Conservation (phyloP, 2,329 filamentous ascomycete species). For the Corniculantispora saksenae region DNA sequence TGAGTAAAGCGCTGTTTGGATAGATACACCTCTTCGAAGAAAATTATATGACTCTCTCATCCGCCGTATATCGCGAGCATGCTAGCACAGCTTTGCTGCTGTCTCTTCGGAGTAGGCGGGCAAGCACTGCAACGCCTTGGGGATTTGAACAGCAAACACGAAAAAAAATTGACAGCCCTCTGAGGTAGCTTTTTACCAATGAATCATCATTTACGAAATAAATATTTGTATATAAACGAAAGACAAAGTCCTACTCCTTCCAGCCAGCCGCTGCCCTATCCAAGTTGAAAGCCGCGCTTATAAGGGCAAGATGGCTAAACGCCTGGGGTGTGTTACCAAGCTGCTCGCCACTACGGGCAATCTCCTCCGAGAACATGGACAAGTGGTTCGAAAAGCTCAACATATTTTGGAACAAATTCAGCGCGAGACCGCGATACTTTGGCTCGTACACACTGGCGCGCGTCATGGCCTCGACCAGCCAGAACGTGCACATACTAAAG, state of each 20-base stretch:
- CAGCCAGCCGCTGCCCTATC: conserved; percentile 36
- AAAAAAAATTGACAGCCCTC: no score
- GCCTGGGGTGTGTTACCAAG: conserved; percentile 79
- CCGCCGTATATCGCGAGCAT: no score
- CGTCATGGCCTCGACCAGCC: conserved; percentile 77
- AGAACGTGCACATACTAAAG: conserved; percentile 82
- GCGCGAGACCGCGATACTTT: conserved; percentile 62
- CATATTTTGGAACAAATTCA: conserved; percentile 77
- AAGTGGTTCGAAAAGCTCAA: conserved; percentile 75
- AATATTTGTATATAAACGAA: background rate
- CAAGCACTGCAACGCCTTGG: no score
- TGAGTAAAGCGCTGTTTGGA: background rate
- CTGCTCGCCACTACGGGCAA: conserved; percentile 72
- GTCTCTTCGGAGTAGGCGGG: no score
- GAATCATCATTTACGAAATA: background rate
- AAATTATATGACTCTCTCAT: no score
- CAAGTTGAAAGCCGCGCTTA: conserved; percentile 77
- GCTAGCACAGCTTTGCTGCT: no score
- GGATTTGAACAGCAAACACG: no score
- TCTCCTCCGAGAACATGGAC: conserved; percentile 79
- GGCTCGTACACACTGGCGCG: conserved; percentile 65
- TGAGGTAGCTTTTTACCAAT: background rate
- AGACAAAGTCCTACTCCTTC: background rate
- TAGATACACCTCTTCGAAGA: no score
- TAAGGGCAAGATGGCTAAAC: conserved; percentile 73